A percentile compares a stretch with the other conserved stretches of the same genome.
These are phyloP conservation scores for Suillus spraguei DNA, from an alignment of 768 basidiomycete species.

Conservation along the genomic window DNA sequence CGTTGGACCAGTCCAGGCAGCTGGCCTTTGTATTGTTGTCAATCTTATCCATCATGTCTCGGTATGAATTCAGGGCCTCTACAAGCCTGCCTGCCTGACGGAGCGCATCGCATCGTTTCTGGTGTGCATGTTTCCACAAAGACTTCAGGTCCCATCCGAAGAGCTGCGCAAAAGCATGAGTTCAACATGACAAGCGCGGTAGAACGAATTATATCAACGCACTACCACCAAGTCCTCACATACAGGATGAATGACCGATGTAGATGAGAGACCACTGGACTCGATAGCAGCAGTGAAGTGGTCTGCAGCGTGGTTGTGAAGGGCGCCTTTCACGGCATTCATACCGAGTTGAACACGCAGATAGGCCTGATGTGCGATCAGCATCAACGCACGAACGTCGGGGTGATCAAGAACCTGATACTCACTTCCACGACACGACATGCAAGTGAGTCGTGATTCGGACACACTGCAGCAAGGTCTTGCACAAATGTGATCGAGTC, in stretches of 20 bases:
- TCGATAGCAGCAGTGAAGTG: background rate
- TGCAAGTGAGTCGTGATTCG: background rate
- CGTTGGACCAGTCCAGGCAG: background rate
- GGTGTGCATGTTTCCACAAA: background rate
- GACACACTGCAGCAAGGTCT: background rate
- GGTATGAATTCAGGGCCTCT: background rate
- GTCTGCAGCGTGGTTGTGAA: background rate
- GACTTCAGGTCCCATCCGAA: background rate
- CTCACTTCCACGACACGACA: background rate
- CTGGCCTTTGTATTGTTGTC: background rate
- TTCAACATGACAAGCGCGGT: background rate
- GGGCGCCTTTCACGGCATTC: background rate
- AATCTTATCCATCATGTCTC: background rate
- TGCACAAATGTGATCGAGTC: background rate
- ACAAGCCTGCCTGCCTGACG: background rate
- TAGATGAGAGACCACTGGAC: background rate
- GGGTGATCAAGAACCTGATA: background rate
- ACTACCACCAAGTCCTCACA: background rate
- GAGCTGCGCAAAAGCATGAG: background rate
- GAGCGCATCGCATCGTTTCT: background rate
- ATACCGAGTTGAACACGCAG: background rate
- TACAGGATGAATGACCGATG: background rate
- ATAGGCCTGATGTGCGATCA: background rate
- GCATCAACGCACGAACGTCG: background rate
- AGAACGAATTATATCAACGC: background rate